Evolutionary conservation across 495 filamentous ascomycete genomes (phyloP).

Genomic region (Daldinia concentrica): DNA sequence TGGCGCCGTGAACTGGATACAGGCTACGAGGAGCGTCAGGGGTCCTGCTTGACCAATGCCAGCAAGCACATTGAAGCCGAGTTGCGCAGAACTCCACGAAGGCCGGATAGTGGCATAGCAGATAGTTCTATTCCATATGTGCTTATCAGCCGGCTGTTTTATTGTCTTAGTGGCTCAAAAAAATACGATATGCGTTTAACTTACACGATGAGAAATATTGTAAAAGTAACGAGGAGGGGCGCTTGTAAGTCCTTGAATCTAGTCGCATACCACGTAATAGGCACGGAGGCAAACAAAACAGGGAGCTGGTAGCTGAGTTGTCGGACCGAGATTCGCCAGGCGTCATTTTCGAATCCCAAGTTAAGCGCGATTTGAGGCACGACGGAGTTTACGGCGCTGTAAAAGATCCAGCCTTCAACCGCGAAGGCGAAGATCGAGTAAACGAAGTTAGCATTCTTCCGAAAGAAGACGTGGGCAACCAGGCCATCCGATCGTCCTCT

Average conservation of each 20-base stretch:
- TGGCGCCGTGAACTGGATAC: constrained; percentile 63
- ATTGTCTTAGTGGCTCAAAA: neutral
- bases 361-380: constrained; percentile 63
- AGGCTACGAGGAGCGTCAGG: constrained; percentile 59
- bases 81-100: constrained; percentile 56
- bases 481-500: constrained; percentile 62
- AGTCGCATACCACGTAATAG: constrained; percentile 60
- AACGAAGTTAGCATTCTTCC: constrained; percentile 60
- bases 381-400: constrained; percentile 64
- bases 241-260: constrained; percentile 60
- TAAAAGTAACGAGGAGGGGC: constrained; percentile 59
- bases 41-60: constrained; percentile 62
- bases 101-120: constrained; percentile 61
- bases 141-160: constrained; percentile 2
- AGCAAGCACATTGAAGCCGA: constrained; percentile 58
- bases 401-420: constrained; percentile 68
- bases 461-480: constrained; percentile 65
- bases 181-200: constrained; percentile 19
- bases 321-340: constrained; percentile 58
- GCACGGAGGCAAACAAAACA: constrained; percentile 50
- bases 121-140: constrained; percentile 45
- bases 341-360: constrained; percentile 60
- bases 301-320: constrained; percentile 57
- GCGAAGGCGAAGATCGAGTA: constrained; percentile 64
- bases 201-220: constrained; percentile 58